Conservation (phyloP, 495 filamentous ascomycete species). For the Staphylotrichum longicolle region DNA sequence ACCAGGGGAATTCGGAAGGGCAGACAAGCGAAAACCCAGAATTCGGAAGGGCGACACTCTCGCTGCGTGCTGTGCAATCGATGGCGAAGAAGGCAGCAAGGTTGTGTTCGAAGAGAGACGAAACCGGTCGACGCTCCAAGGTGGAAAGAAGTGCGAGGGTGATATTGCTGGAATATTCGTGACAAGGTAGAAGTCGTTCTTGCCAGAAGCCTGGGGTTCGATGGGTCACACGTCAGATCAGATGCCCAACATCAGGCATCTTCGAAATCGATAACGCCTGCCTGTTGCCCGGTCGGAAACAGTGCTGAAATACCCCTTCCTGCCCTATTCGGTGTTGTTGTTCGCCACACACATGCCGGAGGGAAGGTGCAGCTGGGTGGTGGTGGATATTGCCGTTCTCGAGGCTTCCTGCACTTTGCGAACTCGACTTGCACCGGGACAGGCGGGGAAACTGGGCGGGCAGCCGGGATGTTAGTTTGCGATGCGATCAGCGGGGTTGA, state of each 20-base stretch:
- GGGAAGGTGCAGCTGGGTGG: slow-evolving; percentile 15
- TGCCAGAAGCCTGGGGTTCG: background rate
- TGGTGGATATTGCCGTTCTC: slow-evolving; percentile 17
- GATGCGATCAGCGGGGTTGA: slow-evolving; percentile 32
- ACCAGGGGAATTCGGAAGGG: no score
- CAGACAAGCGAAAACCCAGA: no score
- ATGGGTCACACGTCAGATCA: slow-evolving; percentile 28
- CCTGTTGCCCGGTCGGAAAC: slow-evolving; percentile 14
- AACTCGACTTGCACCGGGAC: no score
- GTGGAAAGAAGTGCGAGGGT: slow-evolving; percentile 6
- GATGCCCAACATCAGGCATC: slow-evolving; percentile 27
- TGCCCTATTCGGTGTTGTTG: slow-evolving; percentile 16
- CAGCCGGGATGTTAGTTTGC: slow-evolving; percentile 17
- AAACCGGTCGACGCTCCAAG: slow-evolving; percentile 25
- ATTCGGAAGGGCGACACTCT: slow-evolving; percentile 1
- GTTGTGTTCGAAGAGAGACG: slow-evolving; percentile 13
- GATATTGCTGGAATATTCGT: slow-evolving; percentile 4
- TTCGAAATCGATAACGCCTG: slow-evolving; percentile 18
- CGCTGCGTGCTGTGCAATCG: background rate
- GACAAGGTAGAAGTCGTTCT: background rate
- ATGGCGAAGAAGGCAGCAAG: background rate
- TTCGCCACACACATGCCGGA: slow-evolving; percentile 21
- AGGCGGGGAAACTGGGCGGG: background rate
- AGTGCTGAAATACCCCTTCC: slow-evolving; percentile 14
- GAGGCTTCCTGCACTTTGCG: slow-evolving; percentile 17